phyloP scores from a whole-genome alignment of 2,329 filamentous ascomycete species.

The Ilyonectria robusta region DNA sequence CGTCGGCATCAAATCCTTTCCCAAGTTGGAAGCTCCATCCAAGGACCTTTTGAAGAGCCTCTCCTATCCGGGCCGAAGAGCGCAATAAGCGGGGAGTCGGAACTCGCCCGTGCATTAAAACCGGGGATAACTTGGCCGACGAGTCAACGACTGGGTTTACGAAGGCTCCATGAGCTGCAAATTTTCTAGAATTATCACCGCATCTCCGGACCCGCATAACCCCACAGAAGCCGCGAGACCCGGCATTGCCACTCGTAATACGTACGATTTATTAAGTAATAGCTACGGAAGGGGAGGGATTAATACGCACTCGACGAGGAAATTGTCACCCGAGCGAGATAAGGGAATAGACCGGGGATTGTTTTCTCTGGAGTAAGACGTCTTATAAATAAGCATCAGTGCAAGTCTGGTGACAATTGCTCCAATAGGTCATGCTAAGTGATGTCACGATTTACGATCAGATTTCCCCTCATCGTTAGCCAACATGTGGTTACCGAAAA shows the following conservation, averaged over 20 bases:
- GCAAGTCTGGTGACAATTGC: background rate
- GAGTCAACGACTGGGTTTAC: slow-evolving; percentile 33
- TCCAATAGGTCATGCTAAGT: no score
- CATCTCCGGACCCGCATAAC: slow-evolving; percentile 10
- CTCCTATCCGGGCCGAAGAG: slow-evolving; percentile 21
- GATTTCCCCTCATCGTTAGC: no score
- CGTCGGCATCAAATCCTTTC: slow-evolving; percentile 2
- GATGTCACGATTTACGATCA: no score
- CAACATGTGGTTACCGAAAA: no score
- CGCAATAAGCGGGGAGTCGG: slow-evolving; percentile 1
- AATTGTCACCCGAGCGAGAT: background rate
- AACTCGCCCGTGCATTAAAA: slow-evolving; percentile 13
- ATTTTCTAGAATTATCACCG: slow-evolving; percentile 46
- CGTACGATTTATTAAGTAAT: slow-evolving; percentile 38
- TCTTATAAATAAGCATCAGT: background rate
- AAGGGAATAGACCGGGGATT: background rate
- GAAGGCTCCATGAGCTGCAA: slow-evolving; percentile 25
- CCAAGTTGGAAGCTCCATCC: slow-evolving; percentile 26
- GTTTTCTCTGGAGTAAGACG: background rate
- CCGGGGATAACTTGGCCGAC: slow-evolving; percentile 13
- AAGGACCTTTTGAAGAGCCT: slow-evolving; percentile 33
- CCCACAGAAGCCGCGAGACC: slow-evolving; percentile 37
- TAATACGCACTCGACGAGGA: background rate
- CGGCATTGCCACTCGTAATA: slow-evolving; percentile 30
- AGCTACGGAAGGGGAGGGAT: slow-evolving; percentile 19